Conservation (phyloP, 306 rosid genomes). For the Gastrolobium villosum region DNA sequence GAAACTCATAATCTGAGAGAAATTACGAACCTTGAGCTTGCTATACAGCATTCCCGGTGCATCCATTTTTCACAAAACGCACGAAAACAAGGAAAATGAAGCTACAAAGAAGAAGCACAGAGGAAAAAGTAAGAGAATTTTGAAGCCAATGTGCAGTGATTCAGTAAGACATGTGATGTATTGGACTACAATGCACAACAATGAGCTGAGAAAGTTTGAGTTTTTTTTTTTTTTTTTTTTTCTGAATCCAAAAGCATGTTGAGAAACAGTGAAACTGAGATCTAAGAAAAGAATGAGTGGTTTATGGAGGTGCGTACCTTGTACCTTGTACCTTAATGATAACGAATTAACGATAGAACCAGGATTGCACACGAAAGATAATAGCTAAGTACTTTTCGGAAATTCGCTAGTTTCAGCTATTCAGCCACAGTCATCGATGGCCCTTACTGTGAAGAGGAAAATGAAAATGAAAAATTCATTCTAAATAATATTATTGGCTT, state of each 20-base stretch:
- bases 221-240: not conserved
- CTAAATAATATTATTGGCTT: too few relatives aligned
- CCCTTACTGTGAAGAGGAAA: not conserved
- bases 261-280: conserved; percentile 18
- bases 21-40: conserved; percentile 53
- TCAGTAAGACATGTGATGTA: not conserved
- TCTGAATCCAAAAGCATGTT: too few relatives aligned
- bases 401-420: not conserved
- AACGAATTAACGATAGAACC: not conserved
- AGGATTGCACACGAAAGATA: not conserved
- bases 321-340: not conserved
- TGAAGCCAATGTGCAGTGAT: not conserved
- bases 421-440: not conserved
- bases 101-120: conserved; percentile 12
- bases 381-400: not conserved
- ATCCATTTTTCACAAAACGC: conserved; percentile 41
- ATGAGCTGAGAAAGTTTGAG: not conserved
- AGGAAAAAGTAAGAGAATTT: conserved; percentile 4
- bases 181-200: conserved; percentile 7
- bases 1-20: conserved; percentile 36
- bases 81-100: conserved; percentile 28
- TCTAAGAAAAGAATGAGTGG: conserved; percentile 24
- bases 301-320: not conserved
- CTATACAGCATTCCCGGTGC: conserved; percentile 32
- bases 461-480: too few relatives aligned